A percentile compares a stretch with the other conserved stretches of the same genome.
These are phyloP conservation scores for Cercospora zeina DNA, from an alignment of 2,329 filamentous ascomycete species.

Conservation along the genomic window DNA sequence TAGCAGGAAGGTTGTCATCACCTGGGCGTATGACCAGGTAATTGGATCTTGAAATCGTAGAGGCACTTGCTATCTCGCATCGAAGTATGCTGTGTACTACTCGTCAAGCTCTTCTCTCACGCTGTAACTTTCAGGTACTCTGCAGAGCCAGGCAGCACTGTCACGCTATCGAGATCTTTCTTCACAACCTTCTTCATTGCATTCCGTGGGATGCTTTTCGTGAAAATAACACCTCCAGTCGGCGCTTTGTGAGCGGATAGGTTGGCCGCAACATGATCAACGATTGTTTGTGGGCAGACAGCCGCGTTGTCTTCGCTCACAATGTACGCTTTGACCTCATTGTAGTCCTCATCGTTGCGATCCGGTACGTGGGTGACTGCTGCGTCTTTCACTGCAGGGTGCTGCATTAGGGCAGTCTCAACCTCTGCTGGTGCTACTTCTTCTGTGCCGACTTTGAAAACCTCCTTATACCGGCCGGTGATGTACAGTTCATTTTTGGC, in stretches of 20 bases:
- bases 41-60: background rate
- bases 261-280: background rate
- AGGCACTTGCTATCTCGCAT: background rate
- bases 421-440: conserved; percentile 15
- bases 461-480: conserved; percentile 16
- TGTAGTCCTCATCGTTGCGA: background rate
- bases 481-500: conserved; percentile 5
- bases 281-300: background rate
- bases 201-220: background rate
- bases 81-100: background rate
- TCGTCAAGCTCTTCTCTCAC: background rate
- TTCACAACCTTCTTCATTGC: conserved; percentile 1
- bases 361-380: conserved; percentile 1
- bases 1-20: background rate
- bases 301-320: background rate
- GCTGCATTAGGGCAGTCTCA: conserved; percentile 1
- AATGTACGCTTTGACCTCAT: conserved; percentile 2
- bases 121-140: background rate
- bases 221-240: conserved; percentile 2
- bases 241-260: conserved; percentile 1
- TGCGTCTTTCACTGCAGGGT: conserved; percentile 9
- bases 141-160: background rate
- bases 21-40: background rate
- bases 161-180: background rate
- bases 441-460: conserved; percentile 16